These are phyloP conservation scores for Lecanicillium sp. DNA, from an alignment of 2,329 filamentous ascomycete species.

Conservation along the genomic window DNA sequence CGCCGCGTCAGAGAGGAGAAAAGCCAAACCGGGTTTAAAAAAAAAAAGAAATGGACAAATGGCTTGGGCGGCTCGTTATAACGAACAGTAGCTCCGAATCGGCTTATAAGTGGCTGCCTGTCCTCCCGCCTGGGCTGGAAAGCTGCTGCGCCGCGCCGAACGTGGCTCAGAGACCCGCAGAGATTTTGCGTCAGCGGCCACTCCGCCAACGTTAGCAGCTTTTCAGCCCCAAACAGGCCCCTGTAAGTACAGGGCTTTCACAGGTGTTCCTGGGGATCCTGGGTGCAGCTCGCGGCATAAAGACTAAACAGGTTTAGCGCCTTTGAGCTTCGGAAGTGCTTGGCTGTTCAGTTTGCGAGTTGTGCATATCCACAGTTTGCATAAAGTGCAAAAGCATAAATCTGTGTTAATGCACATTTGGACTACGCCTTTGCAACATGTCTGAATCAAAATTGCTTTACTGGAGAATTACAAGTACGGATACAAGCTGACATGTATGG, in stretches of 20 bases:
- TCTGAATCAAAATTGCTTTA: too few relatives aligned
- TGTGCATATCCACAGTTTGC: too few relatives aligned
- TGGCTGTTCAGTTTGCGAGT: neutral
- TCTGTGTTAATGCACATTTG: too few relatives aligned
- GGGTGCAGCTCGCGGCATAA: conserved; percentile 8
- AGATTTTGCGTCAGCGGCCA: conserved; percentile 6
- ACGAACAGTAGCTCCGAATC: neutral
- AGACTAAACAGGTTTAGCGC: conserved; percentile 3
- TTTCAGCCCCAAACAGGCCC: neutral
- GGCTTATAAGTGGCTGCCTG: neutral
- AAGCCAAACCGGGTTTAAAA: neutral
- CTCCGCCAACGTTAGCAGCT: too few relatives aligned
- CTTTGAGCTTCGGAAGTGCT: neutral
- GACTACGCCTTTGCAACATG: too few relatives aligned
- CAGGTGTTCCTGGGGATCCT: neutral
- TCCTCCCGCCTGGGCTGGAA: neutral
- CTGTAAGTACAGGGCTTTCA: neutral
- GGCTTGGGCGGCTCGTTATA: too few relatives aligned
- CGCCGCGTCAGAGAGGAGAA: neutral
- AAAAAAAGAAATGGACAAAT: neutral
- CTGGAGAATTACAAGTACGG: too few relatives aligned
- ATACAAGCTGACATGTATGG: too few relatives aligned
- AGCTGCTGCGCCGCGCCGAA: neutral
- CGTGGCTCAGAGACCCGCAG: conserved; percentile 7
- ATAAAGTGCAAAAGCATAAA: too few relatives aligned